A percentile compares a stretch with the other conserved stretches of the same genome.
These are phyloP conservation scores for Sporisorium exsertum DNA, from an alignment of 1,284 basidiomycete species.

Conservation along the genomic window DNA sequence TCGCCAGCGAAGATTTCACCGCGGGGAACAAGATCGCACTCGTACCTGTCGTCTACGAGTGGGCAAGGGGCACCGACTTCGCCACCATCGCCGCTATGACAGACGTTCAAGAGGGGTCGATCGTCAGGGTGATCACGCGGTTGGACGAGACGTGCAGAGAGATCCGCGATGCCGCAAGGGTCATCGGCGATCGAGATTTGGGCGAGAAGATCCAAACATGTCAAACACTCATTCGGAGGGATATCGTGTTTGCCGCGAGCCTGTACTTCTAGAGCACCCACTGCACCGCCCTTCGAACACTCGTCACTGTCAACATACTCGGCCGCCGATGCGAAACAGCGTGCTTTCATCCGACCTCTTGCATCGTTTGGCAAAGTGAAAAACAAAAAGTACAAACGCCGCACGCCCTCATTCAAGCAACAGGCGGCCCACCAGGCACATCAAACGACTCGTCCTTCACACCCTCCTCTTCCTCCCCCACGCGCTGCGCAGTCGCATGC, in stretches of 20 bases:
- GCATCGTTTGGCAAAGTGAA: too few relatives aligned
- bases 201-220: conserved; percentile 98
- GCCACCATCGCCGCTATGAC: conserved; percentile 91
- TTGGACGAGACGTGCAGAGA: conserved; percentile 97
- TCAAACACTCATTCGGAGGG: conserved; percentile 80
- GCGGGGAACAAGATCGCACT: conserved; percentile 74
- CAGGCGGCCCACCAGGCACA: conserved; percentile 32
- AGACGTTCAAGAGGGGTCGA: conserved; percentile 95
- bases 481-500: conserved; percentile 1
- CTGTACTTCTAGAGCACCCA: conserved; percentile 61
- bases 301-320: too few relatives aligned
- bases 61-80: conserved; percentile 98
- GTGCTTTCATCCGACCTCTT: too few relatives aligned
- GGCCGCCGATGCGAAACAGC: too few relatives aligned
- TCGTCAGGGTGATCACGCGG: conserved; percentile 94
- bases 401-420: conserved; percentile 7
- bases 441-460: conserved; percentile 20
- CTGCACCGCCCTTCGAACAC: too few relatives aligned
- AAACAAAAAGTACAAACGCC: background rate
- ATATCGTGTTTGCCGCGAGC: conserved; percentile 67
- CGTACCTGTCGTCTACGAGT: conserved; percentile 96
- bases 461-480: too few relatives aligned
- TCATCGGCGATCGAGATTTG: conserved; percentile 93
- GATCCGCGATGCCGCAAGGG: conserved; percentile 94
- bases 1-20: conserved; percentile 71